Evolutionary conservation across 2,329 filamentous ascomycete genomes (phyloP).

Genomic region (Colletotrichum incanum): DNA sequence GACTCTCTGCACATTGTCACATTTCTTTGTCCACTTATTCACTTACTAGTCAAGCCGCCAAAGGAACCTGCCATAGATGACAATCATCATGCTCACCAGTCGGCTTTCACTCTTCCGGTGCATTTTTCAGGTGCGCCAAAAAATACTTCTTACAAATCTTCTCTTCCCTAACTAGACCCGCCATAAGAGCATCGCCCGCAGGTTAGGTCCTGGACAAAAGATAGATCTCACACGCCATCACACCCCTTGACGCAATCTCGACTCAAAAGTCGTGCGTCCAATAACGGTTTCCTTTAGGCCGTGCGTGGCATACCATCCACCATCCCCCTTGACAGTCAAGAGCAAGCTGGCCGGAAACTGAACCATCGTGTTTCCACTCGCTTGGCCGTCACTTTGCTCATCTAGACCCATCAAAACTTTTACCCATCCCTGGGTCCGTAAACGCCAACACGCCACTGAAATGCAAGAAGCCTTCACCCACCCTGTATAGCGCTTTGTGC

Average conservation of each 20-base stretch:
- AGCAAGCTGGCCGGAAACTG: background rate
- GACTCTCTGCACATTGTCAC: background rate
- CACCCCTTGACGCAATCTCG: conserved; percentile 9
- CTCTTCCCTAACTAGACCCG: conserved; percentile 11
- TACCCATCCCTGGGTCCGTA: conserved; percentile 24
- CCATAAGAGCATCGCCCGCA: background rate
- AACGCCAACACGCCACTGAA: conserved; percentile 36
- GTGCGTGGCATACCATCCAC: background rate
- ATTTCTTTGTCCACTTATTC: background rate
- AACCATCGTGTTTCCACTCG: conserved; percentile 1
- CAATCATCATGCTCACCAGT: background rate
- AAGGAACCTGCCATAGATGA: background rate
- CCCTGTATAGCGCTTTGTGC: conserved; percentile 29
- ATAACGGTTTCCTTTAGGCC: background rate
- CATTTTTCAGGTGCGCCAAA: background rate
- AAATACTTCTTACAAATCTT: conserved; percentile 9
- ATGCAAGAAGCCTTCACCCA: conserved; percentile 38
- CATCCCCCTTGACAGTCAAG: background rate
- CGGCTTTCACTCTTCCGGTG: background rate
- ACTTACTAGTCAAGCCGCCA: background rate
- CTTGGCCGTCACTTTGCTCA: background rate
- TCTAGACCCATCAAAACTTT: conserved; percentile 9
- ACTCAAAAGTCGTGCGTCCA: background rate
- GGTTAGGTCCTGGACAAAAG: background rate
- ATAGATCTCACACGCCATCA: conserved; percentile 16